Evolutionary conservation across 129 eudicot genomes (phyloP).

Genomic region (Lonicera japonica): DNA sequence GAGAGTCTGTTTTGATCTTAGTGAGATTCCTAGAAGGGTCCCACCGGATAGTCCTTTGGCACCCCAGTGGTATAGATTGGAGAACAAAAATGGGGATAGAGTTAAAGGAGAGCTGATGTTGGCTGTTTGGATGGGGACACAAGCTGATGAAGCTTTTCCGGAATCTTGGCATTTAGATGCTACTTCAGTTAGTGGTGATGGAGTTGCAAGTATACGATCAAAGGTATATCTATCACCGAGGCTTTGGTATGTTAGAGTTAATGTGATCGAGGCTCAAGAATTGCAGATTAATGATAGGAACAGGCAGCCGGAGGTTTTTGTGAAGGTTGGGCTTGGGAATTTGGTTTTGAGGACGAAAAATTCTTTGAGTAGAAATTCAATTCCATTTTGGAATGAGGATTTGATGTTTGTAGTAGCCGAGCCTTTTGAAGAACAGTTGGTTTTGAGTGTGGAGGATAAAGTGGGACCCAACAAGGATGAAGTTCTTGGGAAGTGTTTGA

Average conservation of each 20-base stretch:
- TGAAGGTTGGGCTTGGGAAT: constrained; percentile 32
- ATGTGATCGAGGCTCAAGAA: constrained; percentile 55
- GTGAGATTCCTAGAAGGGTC: constrained; percentile 47
- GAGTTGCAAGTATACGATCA: constrained; percentile 33
- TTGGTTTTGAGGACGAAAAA: constrained; percentile 29
- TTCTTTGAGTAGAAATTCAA: constrained; percentile 27
- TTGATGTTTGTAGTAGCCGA: constrained; percentile 50
- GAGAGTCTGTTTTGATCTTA: constrained; percentile 20
- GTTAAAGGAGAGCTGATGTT: constrained; percentile 42
- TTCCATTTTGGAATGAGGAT: constrained; percentile 50
- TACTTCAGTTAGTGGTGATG: constrained; percentile 30
- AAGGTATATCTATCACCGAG: constrained; percentile 53
- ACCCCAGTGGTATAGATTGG: constrained; percentile 56
- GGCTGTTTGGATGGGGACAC: constrained; percentile 55
- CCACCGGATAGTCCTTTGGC: constrained; percentile 67
- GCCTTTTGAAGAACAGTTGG: constrained; percentile 51
- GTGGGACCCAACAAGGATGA: constrained; percentile 36
- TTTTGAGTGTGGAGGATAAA: constrained; percentile 38
- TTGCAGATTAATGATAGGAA: constrained; percentile 25
- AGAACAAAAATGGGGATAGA: constrained; percentile 28
- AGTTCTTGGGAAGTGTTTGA: constrained; percentile 29
- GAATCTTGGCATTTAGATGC: constrained; percentile 50
- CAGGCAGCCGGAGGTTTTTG: constrained; percentile 37
- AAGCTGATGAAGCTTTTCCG: constrained; percentile 48
- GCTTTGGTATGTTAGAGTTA: constrained; percentile 53